Base-by-base conservation (phyloP, 1,284 basidiomycete genomes). In the Pascua sp. region DNA sequence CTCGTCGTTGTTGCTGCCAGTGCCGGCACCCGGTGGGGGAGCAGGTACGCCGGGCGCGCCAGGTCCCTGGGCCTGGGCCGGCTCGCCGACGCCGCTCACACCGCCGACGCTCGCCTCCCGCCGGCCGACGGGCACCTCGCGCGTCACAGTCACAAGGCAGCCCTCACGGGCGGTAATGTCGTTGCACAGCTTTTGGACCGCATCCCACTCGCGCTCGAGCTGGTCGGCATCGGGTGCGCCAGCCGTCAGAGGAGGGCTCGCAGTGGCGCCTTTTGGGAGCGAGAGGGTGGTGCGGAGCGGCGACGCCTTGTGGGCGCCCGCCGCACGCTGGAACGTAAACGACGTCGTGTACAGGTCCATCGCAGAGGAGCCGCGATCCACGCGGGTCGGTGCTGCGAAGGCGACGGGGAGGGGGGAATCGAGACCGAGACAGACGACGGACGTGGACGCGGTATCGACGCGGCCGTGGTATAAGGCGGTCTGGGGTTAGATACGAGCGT, bases 321-420 rank as follows among this genome's bases (percentile, higher is more conserved):
- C 37, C 42, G 54, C 39, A 36, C 56, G 58, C 45, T 63, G 58
- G 75, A 78, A 80, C 67, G 69, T 69, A 66, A 76, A 75, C 12
- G 91, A 90, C 66, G 90, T 90, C 55, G 91, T 90, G 83, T 93
- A 94, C 73, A 92, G 85, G 76, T 94, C 91, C 91, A 93, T 92
- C 42, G 48, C 16, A 17, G 32, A 18, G 43, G 43, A 24, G 43
- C 24, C 24, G 24, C 24, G 24, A 32, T 32, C 24, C 24, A 32
- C 24, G 24, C 24, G 24, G 24, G 24, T 32, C 24, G 24, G 24
- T 32, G 24, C 24, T 32, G 24, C 24, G 24, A 32, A 32, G 24
- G 24, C 24, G 24, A 7, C 24, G 24, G 24, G 24, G 24, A 32
- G 24, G 24, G 37, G 16, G 17, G 37, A 15, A 38, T 11, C 17